phyloP scores from a whole-genome alignment of 2,329 filamentous ascomycete species.

The Didymella keratinophila region DNA sequence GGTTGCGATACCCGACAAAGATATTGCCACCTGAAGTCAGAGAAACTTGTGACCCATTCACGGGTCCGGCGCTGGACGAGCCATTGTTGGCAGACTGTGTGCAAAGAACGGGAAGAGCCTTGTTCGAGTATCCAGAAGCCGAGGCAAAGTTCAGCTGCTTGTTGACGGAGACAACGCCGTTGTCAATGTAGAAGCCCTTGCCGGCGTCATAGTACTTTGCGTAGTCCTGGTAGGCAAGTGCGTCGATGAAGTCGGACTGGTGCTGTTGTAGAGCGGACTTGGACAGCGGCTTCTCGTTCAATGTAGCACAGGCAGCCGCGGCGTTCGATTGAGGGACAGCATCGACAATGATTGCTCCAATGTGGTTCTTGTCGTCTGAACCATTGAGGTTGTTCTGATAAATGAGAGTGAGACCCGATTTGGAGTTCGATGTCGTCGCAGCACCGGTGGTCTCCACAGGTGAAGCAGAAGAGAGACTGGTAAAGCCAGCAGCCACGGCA shows the following conservation, averaged over 20 bases:
- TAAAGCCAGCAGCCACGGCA: slow-evolving; percentile 30
- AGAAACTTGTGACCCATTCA: slow-evolving; percentile 45
- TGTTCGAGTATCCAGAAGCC: slow-evolving; percentile 29
- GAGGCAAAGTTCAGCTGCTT: slow-evolving; percentile 48
- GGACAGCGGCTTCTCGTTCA: slow-evolving; percentile 60
- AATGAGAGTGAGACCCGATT: slow-evolving; percentile 59
- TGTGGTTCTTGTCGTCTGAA: slow-evolving; percentile 61
- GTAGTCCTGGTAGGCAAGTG: slow-evolving; percentile 58
- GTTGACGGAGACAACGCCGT: slow-evolving; percentile 51
- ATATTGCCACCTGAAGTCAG: slow-evolving; percentile 55
- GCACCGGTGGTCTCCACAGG: slow-evolving; percentile 30
- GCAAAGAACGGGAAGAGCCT: slow-evolving; percentile 59
- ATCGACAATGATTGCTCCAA: slow-evolving; percentile 61
- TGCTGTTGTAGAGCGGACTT: slow-evolving; percentile 54
- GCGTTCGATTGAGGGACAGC: slow-evolving; percentile 51
- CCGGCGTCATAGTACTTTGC: slow-evolving; percentile 47
- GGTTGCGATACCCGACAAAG: slow-evolving; percentile 61
- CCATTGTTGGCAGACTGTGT: slow-evolving; percentile 58
- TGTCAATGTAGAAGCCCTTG: slow-evolving; percentile 55
- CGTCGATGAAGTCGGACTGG: slow-evolving; percentile 55
- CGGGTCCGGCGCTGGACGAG: slow-evolving; percentile 31
- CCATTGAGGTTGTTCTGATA: slow-evolving; percentile 65
- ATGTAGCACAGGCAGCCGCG: slow-evolving; percentile 54
- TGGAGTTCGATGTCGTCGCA: slow-evolving; percentile 32
- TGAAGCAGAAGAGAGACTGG: slow-evolving; percentile 27